Evolutionary conservation across 2,329 filamentous ascomycete genomes (phyloP).

Genomic region (Aspergillus sp.): DNA sequence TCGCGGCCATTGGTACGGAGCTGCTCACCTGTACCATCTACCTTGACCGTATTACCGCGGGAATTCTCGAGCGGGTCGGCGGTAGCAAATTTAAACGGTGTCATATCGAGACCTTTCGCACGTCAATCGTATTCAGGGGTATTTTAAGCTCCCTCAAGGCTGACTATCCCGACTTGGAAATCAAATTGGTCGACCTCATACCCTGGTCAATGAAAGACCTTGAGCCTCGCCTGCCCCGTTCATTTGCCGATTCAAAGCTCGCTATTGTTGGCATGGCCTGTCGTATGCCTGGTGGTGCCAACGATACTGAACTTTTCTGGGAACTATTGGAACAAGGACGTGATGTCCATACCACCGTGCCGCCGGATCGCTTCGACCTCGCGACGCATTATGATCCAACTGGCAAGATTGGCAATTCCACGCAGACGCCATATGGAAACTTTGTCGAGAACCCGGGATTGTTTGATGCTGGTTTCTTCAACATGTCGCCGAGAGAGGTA

Average conservation of each 20-base stretch:
- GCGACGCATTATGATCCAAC: conserved; percentile 39
- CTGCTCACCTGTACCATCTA: conserved; percentile 19
- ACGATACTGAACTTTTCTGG: conserved; percentile 39
- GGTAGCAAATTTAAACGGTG: not conserved
- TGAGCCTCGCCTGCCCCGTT: conserved; percentile 6
- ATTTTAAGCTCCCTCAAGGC: conserved; percentile 4
- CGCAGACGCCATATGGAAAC: conserved; percentile 37
- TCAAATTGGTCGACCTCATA: conserved; percentile 3
- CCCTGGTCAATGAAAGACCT: conserved; percentile 12
- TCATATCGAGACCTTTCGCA: conserved; percentile 15
- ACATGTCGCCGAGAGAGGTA: conserved; percentile 64
- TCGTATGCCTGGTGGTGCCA: conserved; percentile 27
- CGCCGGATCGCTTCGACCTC: conserved; percentile 40
- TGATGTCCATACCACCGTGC: conserved; percentile 37
- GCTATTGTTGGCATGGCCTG: conserved; percentile 34
- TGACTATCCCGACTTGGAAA: conserved; percentile 2
- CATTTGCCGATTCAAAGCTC: conserved; percentile 27
- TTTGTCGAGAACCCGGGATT: conserved; percentile 43
- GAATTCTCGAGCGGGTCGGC: conserved; percentile 5
- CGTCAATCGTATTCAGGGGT: conserved; percentile 14
- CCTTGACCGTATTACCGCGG: conserved; percentile 15
- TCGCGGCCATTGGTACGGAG: conserved; percentile 19
- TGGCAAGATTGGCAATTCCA: conserved; percentile 39
- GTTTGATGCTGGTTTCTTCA: conserved; percentile 49
- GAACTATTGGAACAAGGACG: conserved; percentile 38